phyloP scores from a whole-genome alignment of 2,329 filamentous ascomycete species.

The Blastomyces silverae region DNA sequence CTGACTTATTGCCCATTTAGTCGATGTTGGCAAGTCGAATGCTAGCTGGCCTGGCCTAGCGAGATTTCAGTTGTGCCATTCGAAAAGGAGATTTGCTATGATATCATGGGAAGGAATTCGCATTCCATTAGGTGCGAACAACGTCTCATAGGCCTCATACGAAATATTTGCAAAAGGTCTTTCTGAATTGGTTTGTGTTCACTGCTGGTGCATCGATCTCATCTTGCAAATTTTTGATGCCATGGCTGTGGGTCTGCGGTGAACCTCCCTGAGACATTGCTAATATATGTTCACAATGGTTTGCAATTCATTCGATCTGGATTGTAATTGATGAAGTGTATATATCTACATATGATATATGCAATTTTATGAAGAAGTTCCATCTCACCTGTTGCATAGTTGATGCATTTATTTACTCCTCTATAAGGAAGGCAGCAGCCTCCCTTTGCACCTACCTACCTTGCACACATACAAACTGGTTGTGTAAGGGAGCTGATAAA shows the following conservation, averaged over 20 bases:
- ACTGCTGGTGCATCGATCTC: not conserved
- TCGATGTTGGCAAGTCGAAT: not conserved
- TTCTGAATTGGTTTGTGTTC: too few species aligned
- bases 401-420: too few species aligned
- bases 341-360: not conserved
- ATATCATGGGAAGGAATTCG: not conserved
- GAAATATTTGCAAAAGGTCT: not conserved
- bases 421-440: too few species aligned
- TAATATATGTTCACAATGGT: not conserved
- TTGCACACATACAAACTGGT: too few species aligned
- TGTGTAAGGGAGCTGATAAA: not conserved
- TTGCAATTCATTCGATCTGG: not conserved
- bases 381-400: too few species aligned
- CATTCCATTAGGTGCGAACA: not conserved
- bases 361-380: too few species aligned
- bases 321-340: not conserved
- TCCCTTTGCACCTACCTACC: too few species aligned
- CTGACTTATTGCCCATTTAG: not conserved
- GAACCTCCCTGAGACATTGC: too few species aligned
- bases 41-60: not conserved
- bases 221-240: not conserved
- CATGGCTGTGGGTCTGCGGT: not conserved
- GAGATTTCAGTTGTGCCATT: not conserved
- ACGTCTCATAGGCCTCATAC: not conserved
- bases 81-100: not conserved